These are phyloP conservation scores for Diplodia corticola DNA, from an alignment of 2,329 filamentous ascomycete genomes.

Conservation along the genomic window DNA sequence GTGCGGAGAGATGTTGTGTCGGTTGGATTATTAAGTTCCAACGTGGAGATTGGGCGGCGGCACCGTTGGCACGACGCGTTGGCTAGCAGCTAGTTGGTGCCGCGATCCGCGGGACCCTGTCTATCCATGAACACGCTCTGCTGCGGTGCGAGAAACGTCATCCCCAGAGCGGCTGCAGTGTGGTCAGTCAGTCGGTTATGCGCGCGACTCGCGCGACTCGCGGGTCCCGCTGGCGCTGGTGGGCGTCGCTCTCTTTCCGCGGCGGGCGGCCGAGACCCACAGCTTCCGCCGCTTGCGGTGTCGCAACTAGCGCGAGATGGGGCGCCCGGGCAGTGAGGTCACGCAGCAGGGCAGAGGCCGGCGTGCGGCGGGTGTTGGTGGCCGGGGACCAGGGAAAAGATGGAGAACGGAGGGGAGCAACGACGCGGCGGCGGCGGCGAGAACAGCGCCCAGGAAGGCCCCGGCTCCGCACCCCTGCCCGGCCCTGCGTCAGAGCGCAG, in stretches of 20 bases:
- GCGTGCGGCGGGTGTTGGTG: background rate
- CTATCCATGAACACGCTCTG: background rate
- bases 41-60: too few relatives aligned
- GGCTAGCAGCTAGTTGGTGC: background rate
- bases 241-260: background rate
- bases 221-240: background rate
- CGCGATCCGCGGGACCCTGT: background rate
- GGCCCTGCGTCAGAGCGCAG: conserved; percentile 18
- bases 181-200: too few relatives aligned
- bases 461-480: background rate
- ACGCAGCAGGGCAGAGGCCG: background rate
- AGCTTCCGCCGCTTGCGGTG: background rate
- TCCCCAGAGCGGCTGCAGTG: too few relatives aligned
- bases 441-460: conserved; percentile 8
- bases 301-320: conserved; percentile 8
- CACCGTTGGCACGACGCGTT: too few relatives aligned
- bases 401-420: background rate
- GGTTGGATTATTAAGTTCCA: too few relatives aligned
- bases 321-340: background rate
- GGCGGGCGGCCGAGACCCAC: background rate
- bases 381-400: background rate
- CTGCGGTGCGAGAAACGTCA: conserved; percentile 1
- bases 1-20: too few relatives aligned
- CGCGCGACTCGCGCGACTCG: background rate
- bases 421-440: background rate